phyloP scores from a whole-genome alignment of 176 grass and related monocot genomes.

The Triticum dicoccoides region DNA sequence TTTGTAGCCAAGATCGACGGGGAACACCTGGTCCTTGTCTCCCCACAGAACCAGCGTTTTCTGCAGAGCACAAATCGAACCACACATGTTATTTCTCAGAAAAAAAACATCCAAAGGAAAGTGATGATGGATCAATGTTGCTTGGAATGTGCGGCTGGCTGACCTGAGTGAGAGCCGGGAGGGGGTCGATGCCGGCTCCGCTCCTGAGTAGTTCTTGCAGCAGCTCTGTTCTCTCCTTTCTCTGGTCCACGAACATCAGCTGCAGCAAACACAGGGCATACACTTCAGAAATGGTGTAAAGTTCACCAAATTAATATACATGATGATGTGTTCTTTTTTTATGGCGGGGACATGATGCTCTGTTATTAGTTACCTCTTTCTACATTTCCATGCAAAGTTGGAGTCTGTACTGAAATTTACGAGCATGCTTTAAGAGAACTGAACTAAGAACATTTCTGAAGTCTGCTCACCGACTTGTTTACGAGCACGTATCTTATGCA shows the following conservation, averaged over 20 bases:
- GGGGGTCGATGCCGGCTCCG: constrained; percentile 54
- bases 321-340: too few species aligned
- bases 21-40: constrained; percentile 81
- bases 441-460: too few species aligned
- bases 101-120: background rate
- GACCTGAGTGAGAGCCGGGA: constrained; percentile 77
- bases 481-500: too few species aligned
- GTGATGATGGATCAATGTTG: background rate
- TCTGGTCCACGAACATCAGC: constrained; percentile 69
- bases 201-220: constrained; percentile 61
- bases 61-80: constrained; percentile 21
- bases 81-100: background rate
- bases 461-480: too few species aligned
- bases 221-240: constrained; percentile 71
- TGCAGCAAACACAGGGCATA: background rate
- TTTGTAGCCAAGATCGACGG: constrained; percentile 52
- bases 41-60: constrained; percentile 80
- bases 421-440: too few species aligned
- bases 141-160: background rate
- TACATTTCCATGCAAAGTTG: too few species aligned
- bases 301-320: too few species aligned
- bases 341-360: too few species aligned
- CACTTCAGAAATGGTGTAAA: background rate
- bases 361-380: too few species aligned
- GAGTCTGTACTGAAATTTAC: too few species aligned